Evolutionary conservation across 306 rosid species (phyloP).

Genomic region (Vigna unguiculata): DNA sequence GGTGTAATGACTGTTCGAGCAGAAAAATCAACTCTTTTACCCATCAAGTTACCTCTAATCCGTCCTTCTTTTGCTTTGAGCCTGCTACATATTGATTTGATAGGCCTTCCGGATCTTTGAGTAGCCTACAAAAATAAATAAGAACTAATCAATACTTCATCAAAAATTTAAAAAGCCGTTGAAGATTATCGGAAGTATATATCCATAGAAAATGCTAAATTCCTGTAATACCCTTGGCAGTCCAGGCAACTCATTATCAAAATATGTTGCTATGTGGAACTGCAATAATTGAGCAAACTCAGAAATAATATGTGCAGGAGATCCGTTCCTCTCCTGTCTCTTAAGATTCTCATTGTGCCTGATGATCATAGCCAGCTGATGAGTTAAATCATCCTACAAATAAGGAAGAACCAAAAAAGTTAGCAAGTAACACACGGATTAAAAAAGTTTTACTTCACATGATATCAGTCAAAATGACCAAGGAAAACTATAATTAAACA

Average conservation of each 20-base stretch:
- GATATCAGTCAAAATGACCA: background rate
- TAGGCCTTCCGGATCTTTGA: conserved; percentile 98
- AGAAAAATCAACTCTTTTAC: conserved; percentile 97
- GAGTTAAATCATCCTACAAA: conserved; percentile 92
- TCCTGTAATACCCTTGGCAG: conserved; percentile 88
- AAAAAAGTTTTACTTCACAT: conserved; percentile 10
- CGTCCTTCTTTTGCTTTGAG: conserved; percentile 99
- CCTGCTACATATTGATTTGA: conserved; percentile 97
- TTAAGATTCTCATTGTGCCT: conserved; percentile 93
- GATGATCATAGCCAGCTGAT: conserved; percentile 97
- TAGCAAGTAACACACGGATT: conserved; percentile 16
- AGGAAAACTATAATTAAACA: conserved; percentile 37
- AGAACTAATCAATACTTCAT: background rate
- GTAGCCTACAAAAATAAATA: conserved; percentile 68
- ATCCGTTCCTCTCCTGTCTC: conserved; percentile 95
- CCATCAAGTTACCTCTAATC: conserved; percentile 98
- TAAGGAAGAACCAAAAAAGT: conserved; percentile 32
- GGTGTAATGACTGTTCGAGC: conserved; percentile 99
- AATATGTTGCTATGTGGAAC: conserved; percentile 96
- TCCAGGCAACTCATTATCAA: conserved; percentile 97
- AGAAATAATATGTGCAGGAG: conserved; percentile 96
- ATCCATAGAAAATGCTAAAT: conserved; percentile 32
- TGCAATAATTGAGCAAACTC: conserved; percentile 98
- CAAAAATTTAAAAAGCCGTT: background rate
- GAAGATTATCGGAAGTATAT: conserved; percentile 19